Conservation (phyloP, 768 basidiomycete species). For the Lactarius sanguifluus region DNA sequence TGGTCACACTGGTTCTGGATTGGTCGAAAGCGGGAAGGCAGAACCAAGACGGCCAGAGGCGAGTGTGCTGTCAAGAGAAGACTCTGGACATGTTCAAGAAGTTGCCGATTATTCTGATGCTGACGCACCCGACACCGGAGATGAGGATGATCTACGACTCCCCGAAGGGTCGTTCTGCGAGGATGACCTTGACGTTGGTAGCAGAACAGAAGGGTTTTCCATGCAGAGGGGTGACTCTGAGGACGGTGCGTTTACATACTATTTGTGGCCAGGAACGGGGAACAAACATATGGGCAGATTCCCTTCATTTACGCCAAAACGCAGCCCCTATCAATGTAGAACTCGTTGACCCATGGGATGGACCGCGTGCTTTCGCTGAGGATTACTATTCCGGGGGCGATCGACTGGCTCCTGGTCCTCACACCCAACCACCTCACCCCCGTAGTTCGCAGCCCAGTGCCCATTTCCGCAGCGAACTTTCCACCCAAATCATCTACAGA, state of each 20-base stretch:
- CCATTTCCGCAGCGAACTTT: background rate
- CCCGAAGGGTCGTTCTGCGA: conserved; percentile 6
- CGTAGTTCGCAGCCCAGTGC: conserved; percentile 10
- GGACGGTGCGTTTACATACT: conserved; percentile 34
- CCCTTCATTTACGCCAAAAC: conserved; percentile 8
- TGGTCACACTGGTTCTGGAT: conserved; percentile 31
- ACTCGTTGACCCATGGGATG: conserved; percentile 44
- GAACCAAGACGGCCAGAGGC: conserved; percentile 27
- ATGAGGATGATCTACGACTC: conserved; percentile 17
- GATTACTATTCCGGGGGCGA: conserved; percentile 50
- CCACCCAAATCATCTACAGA: background rate
- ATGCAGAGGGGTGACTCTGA: conserved; percentile 28
- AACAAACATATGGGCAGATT: conserved; percentile 3
- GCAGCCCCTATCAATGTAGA: conserved; percentile 30
- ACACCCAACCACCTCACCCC: conserved; percentile 30
- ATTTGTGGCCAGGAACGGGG: background rate
- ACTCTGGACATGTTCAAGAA: conserved; percentile 33
- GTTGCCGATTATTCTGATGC: conserved; percentile 34
- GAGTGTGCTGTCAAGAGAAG: conserved; percentile 28
- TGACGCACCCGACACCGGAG: conserved; percentile 23
- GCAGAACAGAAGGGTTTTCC: conserved; percentile 31
- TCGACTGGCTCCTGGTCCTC: conserved; percentile 17
- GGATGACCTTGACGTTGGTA: conserved; percentile 12
- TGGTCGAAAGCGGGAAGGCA: conserved; percentile 29
- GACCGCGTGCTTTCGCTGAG: conserved; percentile 42